Evolutionary conservation across 306 rosid genomes (phyloP), one percentile per base, ranked within the genome.

Genomic region (Benincasa hispida): DNA sequence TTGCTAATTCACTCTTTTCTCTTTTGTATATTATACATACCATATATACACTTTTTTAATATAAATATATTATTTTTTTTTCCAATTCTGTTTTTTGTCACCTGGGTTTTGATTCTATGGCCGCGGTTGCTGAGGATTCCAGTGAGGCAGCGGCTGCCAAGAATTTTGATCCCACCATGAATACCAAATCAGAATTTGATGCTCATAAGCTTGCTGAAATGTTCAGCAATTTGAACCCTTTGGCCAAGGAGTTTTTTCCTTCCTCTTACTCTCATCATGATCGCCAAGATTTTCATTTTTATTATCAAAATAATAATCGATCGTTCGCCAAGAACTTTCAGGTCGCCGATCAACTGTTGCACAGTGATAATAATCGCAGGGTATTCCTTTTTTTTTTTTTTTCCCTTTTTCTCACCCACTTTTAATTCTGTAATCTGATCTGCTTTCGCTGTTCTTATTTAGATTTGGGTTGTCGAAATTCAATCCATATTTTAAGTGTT

Each of bases 141-240:
- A 83, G 69, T 79, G 98, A 93, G 89, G 88, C 82, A 59, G 85
- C 85, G 54, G 83, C 93, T 82, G 79, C 70, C 87, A 85, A 84
- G 84, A 88, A 85, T 85, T 81, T 91, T 86, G 97, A 91, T 83
- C 83, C 90, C 75, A 77, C 82, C 50, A 53, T 90, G 35, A 85
- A 83, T 51, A 45, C 89, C 37, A 91, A 89, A 63, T 86, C 96
- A 34, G 92, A 91, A 78, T 82, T 93, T 87, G 89, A 87, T 85
- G 93, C 92, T 75, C 90, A 86, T 91, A 89, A 91, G 77, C 91
- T 93, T 60, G 97, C 90, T 84, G 97, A 91, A 63, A 87, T 93
- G 92, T 91, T 93, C 87, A 93, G 88, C 73, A 93, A 93, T 88
- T 59, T 93, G 88, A 93, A 93, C 85, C 98, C 98, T 55, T 84